Evolutionary conservation across 371 early-diverging fungal species (phyloP).

Genomic region (Mucor piriformis): DNA sequence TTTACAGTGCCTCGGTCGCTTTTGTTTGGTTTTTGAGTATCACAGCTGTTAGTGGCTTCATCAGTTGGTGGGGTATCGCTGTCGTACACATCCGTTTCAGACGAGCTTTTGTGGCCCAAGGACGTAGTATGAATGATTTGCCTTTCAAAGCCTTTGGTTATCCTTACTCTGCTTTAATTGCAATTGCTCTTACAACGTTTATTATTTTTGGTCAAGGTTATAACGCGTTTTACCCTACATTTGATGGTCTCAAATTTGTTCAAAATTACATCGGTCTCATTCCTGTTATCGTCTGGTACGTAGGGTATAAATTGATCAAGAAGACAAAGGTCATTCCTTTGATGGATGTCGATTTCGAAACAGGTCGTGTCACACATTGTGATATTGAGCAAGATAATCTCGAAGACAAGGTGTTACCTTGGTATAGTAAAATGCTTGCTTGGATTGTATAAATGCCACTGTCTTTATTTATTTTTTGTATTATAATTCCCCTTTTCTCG

Average conservation of each 20-base stretch:
- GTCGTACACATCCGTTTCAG: slow-evolving; percentile 85
- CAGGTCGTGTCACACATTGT: slow-evolving; percentile 32
- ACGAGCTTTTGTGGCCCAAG: slow-evolving; percentile 74
- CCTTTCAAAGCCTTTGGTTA: slow-evolving; percentile 73
- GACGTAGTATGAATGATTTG: slow-evolving; percentile 62
- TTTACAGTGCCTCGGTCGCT: slow-evolving; percentile 52
- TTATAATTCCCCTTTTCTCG: background rate
- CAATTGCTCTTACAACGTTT: slow-evolving; percentile 46
- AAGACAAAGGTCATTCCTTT: slow-evolving; percentile 60
- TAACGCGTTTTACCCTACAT: slow-evolving; percentile 29
- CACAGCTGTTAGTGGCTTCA: slow-evolving; percentile 74
- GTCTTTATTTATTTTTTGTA: background rate
- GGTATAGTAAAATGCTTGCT: slow-evolving; percentile 24
- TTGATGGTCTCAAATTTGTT: slow-evolving; percentile 30
- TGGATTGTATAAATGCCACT: slow-evolving; percentile 15
- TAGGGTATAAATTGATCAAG: slow-evolving; percentile 49
- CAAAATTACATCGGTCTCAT: slow-evolving; percentile 48
- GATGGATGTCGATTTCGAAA: slow-evolving; percentile 44
- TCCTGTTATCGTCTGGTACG: slow-evolving; percentile 48
- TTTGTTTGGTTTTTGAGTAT: slow-evolving; percentile 78
- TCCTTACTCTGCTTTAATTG: slow-evolving; percentile 66
- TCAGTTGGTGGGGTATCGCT: slow-evolving; percentile 80
- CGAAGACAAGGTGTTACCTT: slow-evolving; percentile 24
- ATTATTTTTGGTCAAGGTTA: slow-evolving; percentile 64
- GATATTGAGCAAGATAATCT: slow-evolving; percentile 39